Percentiles rank a stretch among this genome's conserved stretches.
phyloP scores from a whole-genome alignment of 164 flowering plant species.

The Magnolia sinica region DNA sequence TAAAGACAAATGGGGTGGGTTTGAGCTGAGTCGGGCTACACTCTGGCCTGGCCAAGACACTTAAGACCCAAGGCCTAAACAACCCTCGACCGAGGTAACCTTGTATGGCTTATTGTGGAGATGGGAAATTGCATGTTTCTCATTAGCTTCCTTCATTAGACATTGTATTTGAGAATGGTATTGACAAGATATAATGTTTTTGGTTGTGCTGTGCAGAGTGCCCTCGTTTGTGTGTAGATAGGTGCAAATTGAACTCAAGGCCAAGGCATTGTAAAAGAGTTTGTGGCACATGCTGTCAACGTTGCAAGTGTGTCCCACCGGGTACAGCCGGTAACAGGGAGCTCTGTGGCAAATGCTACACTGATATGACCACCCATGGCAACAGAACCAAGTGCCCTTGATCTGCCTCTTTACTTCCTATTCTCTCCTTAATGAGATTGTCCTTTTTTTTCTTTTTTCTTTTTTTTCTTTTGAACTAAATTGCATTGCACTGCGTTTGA shows the following conservation, averaged over 20 bases:
- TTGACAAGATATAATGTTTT: no score
- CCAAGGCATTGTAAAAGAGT: conserved; percentile 25
- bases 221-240: conserved; percentile 14
- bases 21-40: no score
- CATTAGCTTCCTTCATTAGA: background rate
- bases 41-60: no score
- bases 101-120: no score
- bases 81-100: no score
- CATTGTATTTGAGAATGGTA: background rate
- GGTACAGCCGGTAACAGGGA: conserved; percentile 27
- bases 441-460: background rate
- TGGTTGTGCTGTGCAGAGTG: conserved; percentile 14
- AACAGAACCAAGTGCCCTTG: conserved; percentile 29
- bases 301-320: conserved; percentile 34
- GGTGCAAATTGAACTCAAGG: conserved; percentile 30
- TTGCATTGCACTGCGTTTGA: no score
- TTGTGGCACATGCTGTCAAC: conserved; percentile 23
- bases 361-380: conserved; percentile 28
- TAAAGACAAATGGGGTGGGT: no score
- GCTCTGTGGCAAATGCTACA: conserved; percentile 25
- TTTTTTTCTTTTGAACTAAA: no score
- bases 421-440: background rate
- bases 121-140: no score
- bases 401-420: background rate
- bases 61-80: no score